Base-by-base conservation (phyloP, 371 early-diverging fungal genomes). In the Apophysomyces variabilis region DNA sequence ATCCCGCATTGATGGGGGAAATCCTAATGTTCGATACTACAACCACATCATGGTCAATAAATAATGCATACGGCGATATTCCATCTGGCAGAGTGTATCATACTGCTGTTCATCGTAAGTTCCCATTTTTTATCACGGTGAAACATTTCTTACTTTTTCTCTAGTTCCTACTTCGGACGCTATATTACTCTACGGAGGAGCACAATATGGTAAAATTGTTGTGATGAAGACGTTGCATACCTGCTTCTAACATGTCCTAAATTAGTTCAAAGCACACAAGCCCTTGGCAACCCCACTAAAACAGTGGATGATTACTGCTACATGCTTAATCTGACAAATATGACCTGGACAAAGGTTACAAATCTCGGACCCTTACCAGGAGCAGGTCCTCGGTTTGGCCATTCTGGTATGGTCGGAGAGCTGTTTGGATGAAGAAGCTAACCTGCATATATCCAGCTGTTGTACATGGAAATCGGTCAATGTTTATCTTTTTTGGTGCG, bases 301-400 rank as follows among this genome's bases (percentile, higher is more conserved):
- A 54, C 64, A 18, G 68, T 68, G 1, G 58, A 68, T 16, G 68
- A 68, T 57, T 68, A 57, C 39, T 32, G 37, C 13, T 68, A 68
- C 41, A 50, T 39, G 21, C 56, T 58, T 12, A 60, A 68, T 21
- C 50, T 46, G 8, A 37, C 43, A 1, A 60, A 26, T 4, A 54
- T 62, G 13, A 16, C 38, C 12, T 68, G 64, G 60, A 61, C 64
- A 16, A 36, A 57, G 13, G 18, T 68, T 11, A 14, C 44, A 35
- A 5, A 7, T 13, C 46, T 45, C 4, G 50, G 63, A 12, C 36
- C 67, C 45, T 7, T 38, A 35, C 8, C 11, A 43, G 68, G 68
- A 7, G 68, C 68, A 32, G 70, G 70, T 14, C 63, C 70, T 7
- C 58, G 70, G 5, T 70, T 57, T 38, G 70, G 70, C 6, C 70